Percentiles rank a stretch among this genome's conserved stretches.
Evolutionary conservation across 345 rosid species (phyloP).

Genomic region (Bruguiera parviflora): DNA sequence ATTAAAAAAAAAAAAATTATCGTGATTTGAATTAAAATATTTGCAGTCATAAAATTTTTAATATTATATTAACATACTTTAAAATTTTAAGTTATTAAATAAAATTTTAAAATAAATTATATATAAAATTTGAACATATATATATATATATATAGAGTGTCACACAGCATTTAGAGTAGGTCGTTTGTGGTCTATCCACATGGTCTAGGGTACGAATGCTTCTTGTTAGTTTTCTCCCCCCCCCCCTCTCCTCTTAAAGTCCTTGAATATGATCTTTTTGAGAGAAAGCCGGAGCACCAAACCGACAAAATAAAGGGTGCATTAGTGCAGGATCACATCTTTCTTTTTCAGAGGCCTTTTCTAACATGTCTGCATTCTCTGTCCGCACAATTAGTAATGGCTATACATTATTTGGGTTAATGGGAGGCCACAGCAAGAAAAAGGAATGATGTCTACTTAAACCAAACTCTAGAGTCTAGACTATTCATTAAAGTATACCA

Average conservation of each 20-base stretch:
- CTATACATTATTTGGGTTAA: neutral
- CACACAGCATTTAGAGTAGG: constrained; percentile 22
- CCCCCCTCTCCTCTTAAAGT: too few species aligned
- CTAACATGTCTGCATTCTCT: constrained; percentile 14
- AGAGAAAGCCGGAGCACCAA: constrained; percentile 17
- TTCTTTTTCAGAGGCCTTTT: constrained; percentile 21
- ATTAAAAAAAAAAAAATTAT: too few species aligned
- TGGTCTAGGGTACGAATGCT: constrained; percentile 12
- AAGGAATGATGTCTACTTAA: neutral
- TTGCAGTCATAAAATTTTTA: too few species aligned
- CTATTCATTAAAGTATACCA: neutral
- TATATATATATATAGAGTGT: constrained; percentile 1
- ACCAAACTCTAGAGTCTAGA: neutral
- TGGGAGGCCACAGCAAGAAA: neutral
- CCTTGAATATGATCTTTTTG: neutral
- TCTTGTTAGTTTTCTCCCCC: neutral
- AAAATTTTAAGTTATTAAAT: too few species aligned
- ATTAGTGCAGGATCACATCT: constrained; percentile 47
- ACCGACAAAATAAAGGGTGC: constrained; percentile 37
- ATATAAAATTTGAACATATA: too few species aligned
- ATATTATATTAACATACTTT: too few species aligned
- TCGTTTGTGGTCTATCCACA: constrained; percentile 30
- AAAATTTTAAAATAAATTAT: too few species aligned
- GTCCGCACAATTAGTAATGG: constrained; percentile 22
- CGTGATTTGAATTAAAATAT: too few species aligned